Evolutionary conservation across 2,329 filamentous ascomycete species (phyloP), one percentile per base, ranked within the genome.

Genomic region (Exophiala alcalophila): DNA sequence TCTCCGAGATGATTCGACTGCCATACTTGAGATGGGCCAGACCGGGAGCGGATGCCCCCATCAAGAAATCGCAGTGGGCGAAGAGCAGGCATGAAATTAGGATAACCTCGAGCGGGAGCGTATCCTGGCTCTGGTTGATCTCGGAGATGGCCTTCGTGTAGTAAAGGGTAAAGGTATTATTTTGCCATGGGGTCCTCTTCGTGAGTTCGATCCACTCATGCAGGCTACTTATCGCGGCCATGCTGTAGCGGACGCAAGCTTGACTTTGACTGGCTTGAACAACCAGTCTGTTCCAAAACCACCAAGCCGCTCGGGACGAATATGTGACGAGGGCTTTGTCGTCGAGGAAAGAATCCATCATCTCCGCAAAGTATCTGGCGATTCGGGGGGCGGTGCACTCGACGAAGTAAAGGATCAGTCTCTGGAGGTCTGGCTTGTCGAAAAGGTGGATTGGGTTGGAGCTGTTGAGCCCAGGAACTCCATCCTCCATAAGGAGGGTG

Each of bases 171-270:
- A 46, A 46, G 10, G 38, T 34, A 23, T 42, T 21, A 23, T 46
- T 50, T 28, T 50, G 47, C 42, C 42, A 50, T 3, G 47, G 47
- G 5, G 42, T 46, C 4, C 42, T 42, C 20, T 46, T 50, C 12
- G 37, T 50, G 29, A 50, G 28, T 21, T 50, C 47, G 23, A 46
- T 45, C 42, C 42, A 50, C 33, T 46, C 42, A 15, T 50, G 47
- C 5, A 50, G 42, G 15, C 47, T 50, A 26, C 47, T 49, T 5
- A 49, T 23, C n/a, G 45, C 45, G 20, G 36, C 45, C 27, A 49
- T 14, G 27, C 40, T 49, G 32, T 49, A 29, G 21, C 45, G 40
- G 19, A 49, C 41, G 23, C 35, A 49, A 4, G 24, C 20, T 4
- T 49, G 41, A 5, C 25, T 39, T 26, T 40, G 33, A 34, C 45